A percentile compares a stretch with the other conserved stretches of the same genome.
Evolutionary conservation across 257 asterid species (phyloP).

Genomic region (Fraxinus excelsior): DNA sequence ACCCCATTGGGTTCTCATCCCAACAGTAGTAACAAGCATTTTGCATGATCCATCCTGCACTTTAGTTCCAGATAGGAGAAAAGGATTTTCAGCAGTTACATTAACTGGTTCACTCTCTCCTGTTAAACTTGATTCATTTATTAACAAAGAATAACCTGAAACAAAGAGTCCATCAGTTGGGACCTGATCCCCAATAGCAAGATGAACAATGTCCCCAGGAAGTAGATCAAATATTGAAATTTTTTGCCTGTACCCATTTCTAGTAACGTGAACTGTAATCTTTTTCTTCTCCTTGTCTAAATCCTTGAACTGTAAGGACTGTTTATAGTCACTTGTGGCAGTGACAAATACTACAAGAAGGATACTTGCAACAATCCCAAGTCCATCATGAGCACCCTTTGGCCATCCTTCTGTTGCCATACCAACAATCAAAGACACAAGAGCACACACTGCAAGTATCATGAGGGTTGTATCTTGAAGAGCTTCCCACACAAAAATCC

Average conservation of each 20-base stretch:
- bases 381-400: conserved; percentile 88
- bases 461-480: conserved; percentile 93
- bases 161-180: conserved; percentile 90
- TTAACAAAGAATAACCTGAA: conserved; percentile 69
- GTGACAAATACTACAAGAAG: conserved; percentile 87
- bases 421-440: conserved; percentile 76
- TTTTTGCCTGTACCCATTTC: conserved; percentile 80
- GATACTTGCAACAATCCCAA: conserved; percentile 88
- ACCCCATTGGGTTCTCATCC: conserved; percentile 98
- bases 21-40: conserved; percentile 87
- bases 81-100: conserved; percentile 68
- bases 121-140: conserved; percentile 83
- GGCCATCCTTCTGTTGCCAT: conserved; percentile 96
- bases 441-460: conserved; percentile 84
- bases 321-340: conserved; percentile 80
- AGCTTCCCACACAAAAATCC: conserved; percentile 92
- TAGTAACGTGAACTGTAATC: conserved; percentile 76
- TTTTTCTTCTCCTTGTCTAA: conserved; percentile 89
- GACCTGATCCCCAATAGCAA: conserved; percentile 82
- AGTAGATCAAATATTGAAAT: conserved; percentile 80
- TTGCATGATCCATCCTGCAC: conserved; percentile 92
- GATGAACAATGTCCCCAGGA: conserved; percentile 88
- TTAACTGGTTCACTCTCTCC: conserved; percentile 87
- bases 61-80: conserved; percentile 87
- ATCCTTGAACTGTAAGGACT: conserved; percentile 85